A percentile compares a stretch with the other conserved stretches of the same genome.
Evolutionary conservation across 202 grass and related monocot species (phyloP).

Genomic region (Setaria italica): DNA sequence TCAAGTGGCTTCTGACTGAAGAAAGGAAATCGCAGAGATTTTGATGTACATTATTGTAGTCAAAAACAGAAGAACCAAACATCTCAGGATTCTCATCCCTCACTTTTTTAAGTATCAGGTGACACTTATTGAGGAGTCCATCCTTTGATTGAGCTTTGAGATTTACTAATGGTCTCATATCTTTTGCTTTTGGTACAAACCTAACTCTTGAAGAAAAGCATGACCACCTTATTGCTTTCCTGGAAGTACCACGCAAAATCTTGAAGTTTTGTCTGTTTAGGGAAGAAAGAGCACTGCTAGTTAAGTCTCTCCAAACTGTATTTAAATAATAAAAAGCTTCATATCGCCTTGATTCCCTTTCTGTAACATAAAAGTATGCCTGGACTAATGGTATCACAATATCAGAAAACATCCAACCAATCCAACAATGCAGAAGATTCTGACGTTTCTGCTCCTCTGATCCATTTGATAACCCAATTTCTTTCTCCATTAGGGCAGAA

Average conservation of each 20-base stretch:
- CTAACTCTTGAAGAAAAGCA: slow-evolving; percentile 70
- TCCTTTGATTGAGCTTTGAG: slow-evolving; percentile 66
- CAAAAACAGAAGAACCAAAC: slow-evolving; percentile 93
- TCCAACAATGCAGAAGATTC: slow-evolving; percentile 81
- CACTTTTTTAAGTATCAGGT: slow-evolving; percentile 66
- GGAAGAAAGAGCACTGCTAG: slow-evolving; percentile 57
- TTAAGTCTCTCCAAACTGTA: slow-evolving; percentile 69
- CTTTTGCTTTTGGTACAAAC: slow-evolving; percentile 79
- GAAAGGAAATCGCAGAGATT: slow-evolving; percentile 66
- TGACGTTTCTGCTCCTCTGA: slow-evolving; percentile 40
- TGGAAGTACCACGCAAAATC: slow-evolving; percentile 42
- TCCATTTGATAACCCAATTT: slow-evolving; percentile 41
- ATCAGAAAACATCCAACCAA: slow-evolving; percentile 85
- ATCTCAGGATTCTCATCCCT: slow-evolving; percentile 74
- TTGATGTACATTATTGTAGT: slow-evolving; percentile 74
- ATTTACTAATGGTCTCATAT: slow-evolving; percentile 75
- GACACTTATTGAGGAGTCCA: slow-evolving; percentile 53
- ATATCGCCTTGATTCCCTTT: slow-evolving; percentile 77
- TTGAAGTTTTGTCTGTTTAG: slow-evolving; percentile 59
- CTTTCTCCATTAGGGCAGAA: slow-evolving; percentile 32
- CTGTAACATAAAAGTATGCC: slow-evolving; percentile 88
- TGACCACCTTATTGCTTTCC: slow-evolving; percentile 41
- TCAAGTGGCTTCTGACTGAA: slow-evolving; percentile 50
- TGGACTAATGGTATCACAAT: slow-evolving; percentile 71
- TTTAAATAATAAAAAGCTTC: slow-evolving; percentile 95